Conservation (phyloP, 208 protist genomes). For the Angomonas deanei region DNA sequence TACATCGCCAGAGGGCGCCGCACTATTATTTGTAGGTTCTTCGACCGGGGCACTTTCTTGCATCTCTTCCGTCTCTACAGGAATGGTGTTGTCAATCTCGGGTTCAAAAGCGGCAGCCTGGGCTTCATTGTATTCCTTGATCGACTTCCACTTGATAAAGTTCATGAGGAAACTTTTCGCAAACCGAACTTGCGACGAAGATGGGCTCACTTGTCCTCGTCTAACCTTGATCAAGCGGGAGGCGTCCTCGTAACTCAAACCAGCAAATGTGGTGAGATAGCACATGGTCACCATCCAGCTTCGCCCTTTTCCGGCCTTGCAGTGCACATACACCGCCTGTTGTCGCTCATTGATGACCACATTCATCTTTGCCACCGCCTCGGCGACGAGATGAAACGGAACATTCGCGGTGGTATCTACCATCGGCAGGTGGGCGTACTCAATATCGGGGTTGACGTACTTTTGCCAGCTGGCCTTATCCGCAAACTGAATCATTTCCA, state of each 20-base stretch:
- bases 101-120: neutral
- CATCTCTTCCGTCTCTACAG: no score
- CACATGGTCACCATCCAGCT: slow-evolving; percentile 88
- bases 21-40: no score
- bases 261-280: slow-evolving; percentile 72
- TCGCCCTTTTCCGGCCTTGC: slow-evolving; percentile 87
- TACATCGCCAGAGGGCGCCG: no score
- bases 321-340: slow-evolving; percentile 80
- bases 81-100: no score
- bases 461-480: slow-evolving; percentile 58
- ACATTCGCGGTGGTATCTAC: slow-evolving; percentile 56
- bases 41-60: neutral
- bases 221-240: slow-evolving; percentile 25
- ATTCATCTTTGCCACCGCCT: slow-evolving; percentile 61
- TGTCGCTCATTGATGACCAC: slow-evolving; percentile 23
- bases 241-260: slow-evolving; percentile 51
- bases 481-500: slow-evolving; percentile 73
- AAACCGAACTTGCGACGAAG: slow-evolving; percentile 44
- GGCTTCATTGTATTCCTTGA: slow-evolving; percentile 14
- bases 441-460: slow-evolving; percentile 29
- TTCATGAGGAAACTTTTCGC: slow-evolving; percentile 44
- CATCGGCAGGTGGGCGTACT: slow-evolving; percentile 70
- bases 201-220: slow-evolving; percentile 74
- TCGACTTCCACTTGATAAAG: slow-evolving; percentile 30
- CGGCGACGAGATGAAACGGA: slow-evolving; percentile 34